These are phyloP conservation scores for Boletus edulis DNA, from an alignment of 768 basidiomycete genomes.

Conservation along the genomic window DNA sequence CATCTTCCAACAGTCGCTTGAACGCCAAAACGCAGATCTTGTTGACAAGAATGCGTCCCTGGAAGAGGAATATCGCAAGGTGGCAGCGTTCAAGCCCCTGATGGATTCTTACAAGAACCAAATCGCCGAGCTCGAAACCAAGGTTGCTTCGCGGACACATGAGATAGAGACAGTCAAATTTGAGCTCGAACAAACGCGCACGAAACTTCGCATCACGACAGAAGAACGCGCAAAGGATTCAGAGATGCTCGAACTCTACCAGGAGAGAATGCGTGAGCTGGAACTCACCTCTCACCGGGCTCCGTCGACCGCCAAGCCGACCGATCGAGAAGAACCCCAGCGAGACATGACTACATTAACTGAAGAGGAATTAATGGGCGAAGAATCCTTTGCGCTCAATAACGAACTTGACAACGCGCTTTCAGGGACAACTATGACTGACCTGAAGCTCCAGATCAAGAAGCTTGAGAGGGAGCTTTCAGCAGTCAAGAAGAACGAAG, in stretches of 20 bases:
- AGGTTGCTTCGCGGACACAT: slow-evolving; percentile 59
- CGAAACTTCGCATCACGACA: slow-evolving; percentile 61
- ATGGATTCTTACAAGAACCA: slow-evolving; percentile 93
- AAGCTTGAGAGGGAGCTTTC: slow-evolving; percentile 81
- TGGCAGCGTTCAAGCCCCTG: slow-evolving; percentile 80
- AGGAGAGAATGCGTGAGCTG: slow-evolving; percentile 86
- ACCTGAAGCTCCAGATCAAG: slow-evolving; percentile 84
- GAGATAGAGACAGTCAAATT: slow-evolving; percentile 72
- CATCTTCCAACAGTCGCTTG: slow-evolving; percentile 57
- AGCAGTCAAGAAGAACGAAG: slow-evolving; percentile 68
- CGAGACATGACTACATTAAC: slow-evolving; percentile 31
- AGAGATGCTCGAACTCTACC: slow-evolving; percentile 84
- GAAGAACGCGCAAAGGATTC: slow-evolving; percentile 77
- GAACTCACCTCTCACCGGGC: slow-evolving; percentile 65
- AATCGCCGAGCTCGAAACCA: slow-evolving; percentile 76
- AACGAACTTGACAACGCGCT: slow-evolving; percentile 88
- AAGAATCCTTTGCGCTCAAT: slow-evolving; percentile 63
- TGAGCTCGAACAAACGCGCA: slow-evolving; percentile 72
- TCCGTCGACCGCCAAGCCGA: slow-evolving; percentile 29
- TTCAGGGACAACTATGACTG: slow-evolving; percentile 83
- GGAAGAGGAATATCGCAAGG: slow-evolving; percentile 91
- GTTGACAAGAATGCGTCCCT: slow-evolving; percentile 88
- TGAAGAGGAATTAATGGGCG: slow-evolving; percentile 48
- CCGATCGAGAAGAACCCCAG: slow-evolving; percentile 15
- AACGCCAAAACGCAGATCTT: slow-evolving; percentile 90